Conservation (phyloP, 345 rosid species). For the Jatropha curcas region DNA sequence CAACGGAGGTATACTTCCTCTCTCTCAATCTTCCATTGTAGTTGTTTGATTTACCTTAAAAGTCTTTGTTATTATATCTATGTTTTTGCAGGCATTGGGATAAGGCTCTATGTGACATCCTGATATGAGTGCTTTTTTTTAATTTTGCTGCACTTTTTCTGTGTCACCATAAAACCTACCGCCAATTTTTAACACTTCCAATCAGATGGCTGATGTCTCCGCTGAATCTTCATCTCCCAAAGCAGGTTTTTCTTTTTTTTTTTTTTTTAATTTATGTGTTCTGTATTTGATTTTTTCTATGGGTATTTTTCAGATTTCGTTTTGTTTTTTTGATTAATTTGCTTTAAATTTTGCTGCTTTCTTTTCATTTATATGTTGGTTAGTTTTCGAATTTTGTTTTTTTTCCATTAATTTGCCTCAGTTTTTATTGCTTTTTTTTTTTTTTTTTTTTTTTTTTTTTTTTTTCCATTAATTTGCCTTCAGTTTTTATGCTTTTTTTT, state of each 20-base stretch:
- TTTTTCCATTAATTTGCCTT: too few relatives aligned
- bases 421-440: background rate
- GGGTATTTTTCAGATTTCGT: background rate
- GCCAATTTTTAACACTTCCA: background rate
- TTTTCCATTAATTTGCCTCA: too few relatives aligned
- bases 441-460: too few relatives aligned
- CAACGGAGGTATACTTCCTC: conserved; percentile 48
- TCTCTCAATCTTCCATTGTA: conserved; percentile 2
- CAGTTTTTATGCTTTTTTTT: too few relatives aligned
- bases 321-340: background rate
- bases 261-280: too few relatives aligned
- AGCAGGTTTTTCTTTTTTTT: conserved; percentile 22
- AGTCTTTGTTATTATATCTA: background rate
- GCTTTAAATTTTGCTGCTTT: background rate
- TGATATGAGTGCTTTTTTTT: conserved; percentile 11
- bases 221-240: conserved; percentile 32
- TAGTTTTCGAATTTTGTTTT: background rate
- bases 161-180: conserved; percentile 8
- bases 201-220: conserved; percentile 42
- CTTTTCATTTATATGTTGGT: background rate
- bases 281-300: background rate
- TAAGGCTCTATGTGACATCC: conserved; percentile 32
- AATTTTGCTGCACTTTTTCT: background rate
- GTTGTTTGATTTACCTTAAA: background rate
- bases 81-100: conserved; percentile 40